phyloP scores from a whole-genome alignment of 441 rosid genomes.

The Syzygium syzygioides region DNA sequence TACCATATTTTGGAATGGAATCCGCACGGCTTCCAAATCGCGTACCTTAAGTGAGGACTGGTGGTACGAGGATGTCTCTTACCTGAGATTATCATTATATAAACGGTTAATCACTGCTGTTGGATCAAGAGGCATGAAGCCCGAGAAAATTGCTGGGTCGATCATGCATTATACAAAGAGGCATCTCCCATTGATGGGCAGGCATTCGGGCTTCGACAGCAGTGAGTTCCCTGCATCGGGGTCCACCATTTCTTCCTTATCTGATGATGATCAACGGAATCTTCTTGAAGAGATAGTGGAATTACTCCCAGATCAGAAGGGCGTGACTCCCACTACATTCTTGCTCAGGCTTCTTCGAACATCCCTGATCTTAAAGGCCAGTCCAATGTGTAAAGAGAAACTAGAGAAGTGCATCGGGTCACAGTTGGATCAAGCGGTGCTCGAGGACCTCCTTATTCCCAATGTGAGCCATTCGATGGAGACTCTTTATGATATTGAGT shows the following conservation, averaged over 20 bases:
- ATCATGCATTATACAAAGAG: constrained; percentile 56
- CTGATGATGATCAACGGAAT: constrained; percentile 40
- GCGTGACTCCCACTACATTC: constrained; percentile 58
- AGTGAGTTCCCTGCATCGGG: constrained; percentile 23
- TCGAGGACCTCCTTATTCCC: constrained; percentile 82
- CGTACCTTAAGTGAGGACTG: constrained; percentile 50
- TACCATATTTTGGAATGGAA: constrained; percentile 67
- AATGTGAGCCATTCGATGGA: constrained; percentile 66
- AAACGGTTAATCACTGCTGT: constrained; percentile 61
- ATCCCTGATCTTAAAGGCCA: constrained; percentile 55
- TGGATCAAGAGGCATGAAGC: constrained; percentile 50
- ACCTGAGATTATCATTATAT: constrained; percentile 43
- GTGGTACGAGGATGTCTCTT: constrained; percentile 88
- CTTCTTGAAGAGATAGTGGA: constrained; percentile 79
- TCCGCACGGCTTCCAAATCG: constrained; percentile 34
- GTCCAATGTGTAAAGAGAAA: constrained; percentile 43
- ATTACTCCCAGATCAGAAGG: constrained; percentile 48
- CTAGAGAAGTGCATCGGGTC: constrained; percentile 69
- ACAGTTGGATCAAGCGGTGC: constrained; percentile 72
- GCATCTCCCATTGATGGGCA: constrained; percentile 72
- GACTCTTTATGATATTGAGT: constrained; percentile 78
- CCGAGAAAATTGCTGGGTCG: constrained; percentile 52
- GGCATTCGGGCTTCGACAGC: constrained; percentile 35
- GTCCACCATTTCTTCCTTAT: constrained; percentile 24
- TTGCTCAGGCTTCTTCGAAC: constrained; percentile 80